phyloP scores from a whole-genome alignment of 805 yeast species.

The Ogataea polymorpha region DNA sequence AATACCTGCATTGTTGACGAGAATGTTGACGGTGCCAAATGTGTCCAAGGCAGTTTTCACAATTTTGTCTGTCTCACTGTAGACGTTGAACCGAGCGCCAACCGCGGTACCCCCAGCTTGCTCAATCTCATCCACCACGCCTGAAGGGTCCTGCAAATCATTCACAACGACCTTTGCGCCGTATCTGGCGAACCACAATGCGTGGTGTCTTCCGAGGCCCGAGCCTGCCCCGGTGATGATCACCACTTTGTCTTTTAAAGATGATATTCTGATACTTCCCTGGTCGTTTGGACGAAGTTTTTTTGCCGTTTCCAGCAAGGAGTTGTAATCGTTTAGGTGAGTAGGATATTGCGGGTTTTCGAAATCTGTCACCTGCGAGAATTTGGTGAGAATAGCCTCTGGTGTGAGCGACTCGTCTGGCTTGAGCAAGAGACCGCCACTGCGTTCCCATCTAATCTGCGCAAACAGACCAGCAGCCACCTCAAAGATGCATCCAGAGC shows the following conservation, averaged over 20 bases:
- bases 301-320: constrained; percentile 51
- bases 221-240: constrained; percentile 94
- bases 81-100: constrained; percentile 80
- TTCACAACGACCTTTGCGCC: constrained; percentile 96
- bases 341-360: constrained; percentile 63
- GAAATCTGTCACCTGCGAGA: constrained; percentile 62
- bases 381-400: constrained; percentile 70
- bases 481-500: constrained; percentile 79
- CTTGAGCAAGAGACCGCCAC: constrained; percentile 80
- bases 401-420: constrained; percentile 79
- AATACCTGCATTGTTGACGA: constrained; percentile 93
- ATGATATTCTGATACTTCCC: constrained; percentile 47
- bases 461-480: constrained; percentile 93
- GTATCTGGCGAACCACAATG: constrained; percentile 76
- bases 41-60: constrained; percentile 70
- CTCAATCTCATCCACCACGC: constrained; percentile 72
- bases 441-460: constrained; percentile 93
- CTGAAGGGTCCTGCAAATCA: constrained; percentile 74
- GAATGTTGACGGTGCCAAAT: constrained; percentile 81
- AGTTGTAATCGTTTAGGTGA: constrained; percentile 67
- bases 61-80: constrained; percentile 67
- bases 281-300: constrained; percentile 55
- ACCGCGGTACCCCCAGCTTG: constrained; percentile 71
- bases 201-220: constrained; percentile 91
- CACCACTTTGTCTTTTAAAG: constrained; percentile 80